Base-by-base conservation (phyloP, 768 basidiomycete genomes). In the Phanerochaete sordida region DNA sequence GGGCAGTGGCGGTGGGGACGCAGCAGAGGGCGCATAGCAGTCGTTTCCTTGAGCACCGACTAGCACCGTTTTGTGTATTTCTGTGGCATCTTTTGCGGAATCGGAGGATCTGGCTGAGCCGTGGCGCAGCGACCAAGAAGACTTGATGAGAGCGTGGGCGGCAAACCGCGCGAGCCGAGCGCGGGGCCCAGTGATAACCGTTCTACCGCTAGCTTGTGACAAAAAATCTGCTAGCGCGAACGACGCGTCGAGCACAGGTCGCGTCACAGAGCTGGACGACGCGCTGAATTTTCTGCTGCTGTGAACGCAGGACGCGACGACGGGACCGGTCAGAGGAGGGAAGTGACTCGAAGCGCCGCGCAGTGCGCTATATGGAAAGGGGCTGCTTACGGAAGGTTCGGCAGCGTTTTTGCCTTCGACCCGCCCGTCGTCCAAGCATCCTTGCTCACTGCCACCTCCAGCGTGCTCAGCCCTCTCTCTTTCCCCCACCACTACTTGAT, bases 381-480 rank as follows among this genome's bases (percentile, higher is more conserved):
- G 51, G 51, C 39, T 59, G 58, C 52, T 60, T 60, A 54, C 59
- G 58, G 58, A 59, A 59, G 33, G 50, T 50, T 59, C 58, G 58
- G 58, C 58, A 52, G 58, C 27, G 51, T 60, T 55, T 60, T 60
- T 49, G 44, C 33, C 58, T 55, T 45, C 23, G 39, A 6, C 39
- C 39, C 39, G 46, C 57, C 37, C 37, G 44, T 55, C 59, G 43
- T 55, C 24, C 45, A 54, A 35, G 21, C 27, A 56, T 45, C 39
- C 27, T 26, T 55, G 35, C 55, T 58, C 63, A 56, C 28, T 31
- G 60, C 44, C 52, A 53, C 33, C 39, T 39, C 31, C 58, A 39
- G 37, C 55, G 55, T 46, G 16, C 39, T 52, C 58, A 44, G n/a
- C 48, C n/a, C n/a, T n/a, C n/a, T n/a, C 49, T 43, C 53, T 59